A percentile compares a stretch with the other conserved stretches of the same genome.
Conservation (phyloP, 179 eudicot genomes). For the Silene vulgaris region DNA sequence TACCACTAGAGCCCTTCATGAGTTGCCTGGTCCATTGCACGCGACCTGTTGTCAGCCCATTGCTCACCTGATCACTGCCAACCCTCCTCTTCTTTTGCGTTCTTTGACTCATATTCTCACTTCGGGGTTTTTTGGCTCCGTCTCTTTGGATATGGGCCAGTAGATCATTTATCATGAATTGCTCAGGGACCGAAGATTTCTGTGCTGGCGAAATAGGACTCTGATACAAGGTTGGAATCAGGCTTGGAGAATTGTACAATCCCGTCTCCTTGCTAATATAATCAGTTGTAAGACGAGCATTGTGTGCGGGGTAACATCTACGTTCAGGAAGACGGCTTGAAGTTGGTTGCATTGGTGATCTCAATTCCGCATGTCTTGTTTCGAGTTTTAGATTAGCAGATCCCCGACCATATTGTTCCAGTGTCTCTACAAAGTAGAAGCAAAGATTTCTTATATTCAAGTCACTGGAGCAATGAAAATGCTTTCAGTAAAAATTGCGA, state of each 20-base stretch:
- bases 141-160: constrained; percentile 6
- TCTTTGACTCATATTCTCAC: background rate
- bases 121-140: background rate
- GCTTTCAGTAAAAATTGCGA: too few species aligned
- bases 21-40: background rate
- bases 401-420: constrained; percentile 21
- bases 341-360: constrained; percentile 35
- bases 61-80: background rate
- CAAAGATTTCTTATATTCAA: background rate
- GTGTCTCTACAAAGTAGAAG: constrained; percentile 27
- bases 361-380: constrained; percentile 20
- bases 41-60: background rate
- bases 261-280: constrained; percentile 18
- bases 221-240: background rate
- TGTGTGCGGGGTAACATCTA: constrained; percentile 33
- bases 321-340: constrained; percentile 31
- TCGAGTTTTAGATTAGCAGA: constrained; percentile 12
- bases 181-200: background rate
- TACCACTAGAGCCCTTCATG: background rate
- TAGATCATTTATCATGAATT: constrained; percentile 13
- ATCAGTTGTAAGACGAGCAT: constrained; percentile 43
- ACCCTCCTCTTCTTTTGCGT: constrained; percentile 1
- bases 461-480: too few species aligned
- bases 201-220: background rate
- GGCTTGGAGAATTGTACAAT: background rate